Percentiles rank a stretch among this genome's conserved stretches.
These are phyloP conservation scores for Pulicaria dysenterica DNA, from an alignment of 129 eudicot species.

Conservation along the genomic window DNA sequence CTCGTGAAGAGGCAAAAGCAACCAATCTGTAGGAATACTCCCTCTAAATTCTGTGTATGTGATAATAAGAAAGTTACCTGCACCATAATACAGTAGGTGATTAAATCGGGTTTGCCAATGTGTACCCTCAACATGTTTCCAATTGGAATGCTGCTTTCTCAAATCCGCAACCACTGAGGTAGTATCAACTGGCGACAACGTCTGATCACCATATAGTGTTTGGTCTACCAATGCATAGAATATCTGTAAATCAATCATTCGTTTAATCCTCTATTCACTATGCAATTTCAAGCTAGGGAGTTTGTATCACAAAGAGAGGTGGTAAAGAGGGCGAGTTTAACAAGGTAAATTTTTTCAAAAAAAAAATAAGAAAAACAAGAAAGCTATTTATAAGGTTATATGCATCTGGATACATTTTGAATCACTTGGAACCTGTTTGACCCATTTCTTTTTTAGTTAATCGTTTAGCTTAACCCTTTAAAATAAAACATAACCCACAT, in stretches of 20 bases:
- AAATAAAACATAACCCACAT: too few species aligned
- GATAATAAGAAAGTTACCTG: constrained; percentile 53
- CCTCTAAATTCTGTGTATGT: background rate
- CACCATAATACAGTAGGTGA: constrained; percentile 87
- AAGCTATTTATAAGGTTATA: too few species aligned
- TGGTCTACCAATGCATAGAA: constrained; percentile 76
- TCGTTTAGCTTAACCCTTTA: too few species aligned
- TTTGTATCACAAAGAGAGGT: too few species aligned
- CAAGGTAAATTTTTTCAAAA: too few species aligned
- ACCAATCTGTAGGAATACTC: background rate
- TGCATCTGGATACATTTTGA: too few species aligned
- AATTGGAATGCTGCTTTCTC: constrained; percentile 59
- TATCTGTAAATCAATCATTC: constrained; percentile 43
- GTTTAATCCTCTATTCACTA: too few species aligned
- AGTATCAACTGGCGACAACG: constrained; percentile 51
- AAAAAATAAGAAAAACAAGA: too few species aligned
- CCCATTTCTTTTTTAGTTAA: too few species aligned
- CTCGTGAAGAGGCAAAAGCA: background rate
- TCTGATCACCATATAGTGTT: constrained; percentile 56
- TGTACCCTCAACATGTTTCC: constrained; percentile 88
- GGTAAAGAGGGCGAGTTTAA: too few species aligned
- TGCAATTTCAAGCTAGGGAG: too few species aligned
- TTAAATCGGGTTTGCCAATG: constrained; percentile 92
- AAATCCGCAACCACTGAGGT: constrained; percentile 61
- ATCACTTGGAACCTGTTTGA: too few species aligned